phyloP scores from a whole-genome alignment of 805 yeast genomes.

The Barnettozyma vustinii region DNA sequence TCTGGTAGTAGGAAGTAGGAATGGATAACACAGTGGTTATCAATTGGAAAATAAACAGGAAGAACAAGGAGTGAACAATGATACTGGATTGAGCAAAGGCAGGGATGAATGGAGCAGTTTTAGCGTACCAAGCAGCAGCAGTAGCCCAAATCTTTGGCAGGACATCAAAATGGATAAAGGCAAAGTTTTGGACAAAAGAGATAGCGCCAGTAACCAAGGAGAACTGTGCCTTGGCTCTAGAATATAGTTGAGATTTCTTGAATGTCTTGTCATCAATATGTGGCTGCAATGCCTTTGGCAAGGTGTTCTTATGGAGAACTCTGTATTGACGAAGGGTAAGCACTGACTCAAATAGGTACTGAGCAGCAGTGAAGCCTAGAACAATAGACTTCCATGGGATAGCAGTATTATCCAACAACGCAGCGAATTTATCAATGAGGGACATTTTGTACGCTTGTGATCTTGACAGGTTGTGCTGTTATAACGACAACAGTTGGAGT shows the following conservation, averaged over 20 bases:
- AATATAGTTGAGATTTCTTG: slow-evolving; percentile 69
- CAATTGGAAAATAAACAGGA: slow-evolving; percentile 46
- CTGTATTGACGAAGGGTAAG: slow-evolving; percentile 73
- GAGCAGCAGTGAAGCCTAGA: slow-evolving; percentile 67
- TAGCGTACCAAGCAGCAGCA: slow-evolving; percentile 35
- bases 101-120: slow-evolving; percentile 24
- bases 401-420: slow-evolving; percentile 56
- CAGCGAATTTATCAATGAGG: slow-evolving; percentile 36
- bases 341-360: slow-evolving; percentile 69
- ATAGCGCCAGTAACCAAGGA: slow-evolving; percentile 49
- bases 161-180: slow-evolving; percentile 52
- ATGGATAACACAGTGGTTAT: slow-evolving; percentile 49
- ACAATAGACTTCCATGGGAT: slow-evolving; percentile 80
- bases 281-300: slow-evolving; percentile 65
- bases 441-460: slow-evolving; percentile 12
- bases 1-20: slow-evolving; percentile 70
- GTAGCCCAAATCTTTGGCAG: slow-evolving; percentile 59
- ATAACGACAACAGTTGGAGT: neutral
- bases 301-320: slow-evolving; percentile 47
- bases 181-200: slow-evolving; percentile 50
- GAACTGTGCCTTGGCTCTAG: slow-evolving; percentile 72
- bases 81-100: slow-evolving; percentile 42
- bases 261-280: slow-evolving; percentile 72
- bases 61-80: slow-evolving; percentile 67
- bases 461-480: neutral